Evolutionary conservation across 305 asterid genomes (phyloP), one percentile per base, ranked within the genome.

Genomic region (Rubia balearica): DNA sequence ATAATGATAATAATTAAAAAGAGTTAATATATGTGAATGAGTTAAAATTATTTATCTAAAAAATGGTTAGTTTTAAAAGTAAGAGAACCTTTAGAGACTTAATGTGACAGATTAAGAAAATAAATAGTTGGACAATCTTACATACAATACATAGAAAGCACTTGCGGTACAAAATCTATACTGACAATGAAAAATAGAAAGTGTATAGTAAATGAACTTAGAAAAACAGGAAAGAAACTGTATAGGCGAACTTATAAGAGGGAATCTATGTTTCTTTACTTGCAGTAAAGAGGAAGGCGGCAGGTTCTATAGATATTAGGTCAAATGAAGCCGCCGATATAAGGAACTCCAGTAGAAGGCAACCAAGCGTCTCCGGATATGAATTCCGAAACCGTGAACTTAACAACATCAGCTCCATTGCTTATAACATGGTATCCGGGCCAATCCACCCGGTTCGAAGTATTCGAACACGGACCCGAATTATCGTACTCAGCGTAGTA

Each of bases 401-500:
- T 21, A 2, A 19, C 36, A 21, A 57, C 63, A 57, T 57, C 63
- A 22, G 63, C 13, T 57, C 63, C 63, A 10, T 57, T 10, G 7
- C 16, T 57, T 21, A 57, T 22, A 10, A 22, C 36, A 57, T 57
- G 63, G 21, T 57, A 57, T 21, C 63, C 63, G 5, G 38, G 14
- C 63, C 63, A 57, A 24, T 57, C 36, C 14, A 57, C 63, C 63
- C 63, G 38, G 38, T 24, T 57, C 2, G 38, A 22, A 22, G 63
- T 57, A 57, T 24, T 10, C 7, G 63, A 57, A 2, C 38, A 12
- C 10, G 36, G 38, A 9, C 63, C 63, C 38, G 36, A 2, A 10
- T 57, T 57, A 57, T 9, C 36, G 38, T 57, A 57, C 63, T 57
- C 63, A 57, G 63, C 38, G 38, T 57, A 57, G 63, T 57, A 57